Percentiles rank a stretch among this genome's conserved stretches.
Conservation (phyloP, 106 monocot species). For the Platanthera zijinensis region DNA sequence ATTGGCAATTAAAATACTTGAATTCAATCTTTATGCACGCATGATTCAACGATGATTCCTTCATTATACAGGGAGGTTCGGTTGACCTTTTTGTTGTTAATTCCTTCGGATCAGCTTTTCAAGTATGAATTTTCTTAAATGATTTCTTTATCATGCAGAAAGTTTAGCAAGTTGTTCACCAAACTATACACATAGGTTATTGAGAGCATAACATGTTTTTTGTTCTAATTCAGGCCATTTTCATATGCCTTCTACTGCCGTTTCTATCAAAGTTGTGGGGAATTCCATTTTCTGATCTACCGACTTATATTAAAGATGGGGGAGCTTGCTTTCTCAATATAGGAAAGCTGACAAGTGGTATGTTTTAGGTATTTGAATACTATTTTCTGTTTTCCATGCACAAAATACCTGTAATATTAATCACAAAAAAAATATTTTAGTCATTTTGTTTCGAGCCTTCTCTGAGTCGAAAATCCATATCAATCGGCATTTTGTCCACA, state of each 20-base stretch:
- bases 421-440: background rate
- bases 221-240: conserved; percentile 57
- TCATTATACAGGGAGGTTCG: conserved; percentile 57
- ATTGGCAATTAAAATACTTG: background rate
- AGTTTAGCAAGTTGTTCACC: background rate
- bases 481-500: background rate
- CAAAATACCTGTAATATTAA: background rate
- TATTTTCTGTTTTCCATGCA: background rate
- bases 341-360: conserved; percentile 69
- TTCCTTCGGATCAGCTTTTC: conserved; percentile 93
- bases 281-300: conserved; percentile 71
- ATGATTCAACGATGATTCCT: background rate
- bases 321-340: conserved; percentile 88
- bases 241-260: conserved; percentile 82
- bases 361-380: background rate
- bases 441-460: background rate
- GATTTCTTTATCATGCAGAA: background rate
- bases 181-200: background rate
- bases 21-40: background rate
- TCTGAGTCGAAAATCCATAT: background rate
- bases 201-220: background rate
- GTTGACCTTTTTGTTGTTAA: conserved; percentile 96
- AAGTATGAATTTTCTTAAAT: conserved; percentile 36
- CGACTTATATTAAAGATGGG: conserved; percentile 78
- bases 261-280: conserved; percentile 93